phyloP scores from a whole-genome alignment of 169 alveolate genomes.

The Plasmodium cynomolgi region DNA sequence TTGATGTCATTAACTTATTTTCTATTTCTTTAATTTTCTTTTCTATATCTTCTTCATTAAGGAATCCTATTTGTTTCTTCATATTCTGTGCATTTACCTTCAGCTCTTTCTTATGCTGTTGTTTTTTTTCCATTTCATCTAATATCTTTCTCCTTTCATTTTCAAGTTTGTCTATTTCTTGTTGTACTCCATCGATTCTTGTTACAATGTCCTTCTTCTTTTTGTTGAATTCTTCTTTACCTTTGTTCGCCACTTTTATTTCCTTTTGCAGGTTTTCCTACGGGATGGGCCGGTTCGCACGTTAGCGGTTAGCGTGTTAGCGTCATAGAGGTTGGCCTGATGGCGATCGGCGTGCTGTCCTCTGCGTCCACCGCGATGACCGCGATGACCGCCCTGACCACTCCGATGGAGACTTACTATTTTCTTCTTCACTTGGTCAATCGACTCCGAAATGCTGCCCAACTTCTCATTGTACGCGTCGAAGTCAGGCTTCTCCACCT shows the following conservation, averaged over 20 bases:
- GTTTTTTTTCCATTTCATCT: constrained; percentile 80
- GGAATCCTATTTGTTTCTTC: constrained; percentile 81
- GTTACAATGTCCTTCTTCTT: constrained; percentile 80
- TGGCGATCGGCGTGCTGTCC: too few relatives aligned
- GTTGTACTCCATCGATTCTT: constrained; percentile 79
- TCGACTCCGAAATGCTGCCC: constrained; percentile 48
- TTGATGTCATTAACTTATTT: constrained; percentile 82
- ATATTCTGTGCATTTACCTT: constrained; percentile 78
- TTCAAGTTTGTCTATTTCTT: constrained; percentile 79
- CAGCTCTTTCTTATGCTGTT: constrained; percentile 81
- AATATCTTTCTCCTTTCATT: constrained; percentile 78
- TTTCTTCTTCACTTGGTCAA: constrained; percentile 65
- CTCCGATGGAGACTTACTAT: constrained; percentile 8
- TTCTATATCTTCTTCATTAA: constrained; percentile 82
- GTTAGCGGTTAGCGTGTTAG: too few relatives aligned
- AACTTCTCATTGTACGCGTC: constrained; percentile 72
- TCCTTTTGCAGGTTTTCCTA: constrained; percentile 77
- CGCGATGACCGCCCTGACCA: too few relatives aligned
- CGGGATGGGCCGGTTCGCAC: constrained; percentile 72
- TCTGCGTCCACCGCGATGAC: too few relatives aligned
- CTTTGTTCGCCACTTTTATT: constrained; percentile 79
- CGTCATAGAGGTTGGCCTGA: too few relatives aligned
- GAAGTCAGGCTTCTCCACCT: constrained; percentile 67
- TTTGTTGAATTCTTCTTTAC: constrained; percentile 74
- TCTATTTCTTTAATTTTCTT: constrained; percentile 82